Evolutionary conservation across 192 early-diverging fungal genomes (phyloP), one percentile per base, ranked within the genome.

Genomic region (Pilobolus umbonatus): DNA sequence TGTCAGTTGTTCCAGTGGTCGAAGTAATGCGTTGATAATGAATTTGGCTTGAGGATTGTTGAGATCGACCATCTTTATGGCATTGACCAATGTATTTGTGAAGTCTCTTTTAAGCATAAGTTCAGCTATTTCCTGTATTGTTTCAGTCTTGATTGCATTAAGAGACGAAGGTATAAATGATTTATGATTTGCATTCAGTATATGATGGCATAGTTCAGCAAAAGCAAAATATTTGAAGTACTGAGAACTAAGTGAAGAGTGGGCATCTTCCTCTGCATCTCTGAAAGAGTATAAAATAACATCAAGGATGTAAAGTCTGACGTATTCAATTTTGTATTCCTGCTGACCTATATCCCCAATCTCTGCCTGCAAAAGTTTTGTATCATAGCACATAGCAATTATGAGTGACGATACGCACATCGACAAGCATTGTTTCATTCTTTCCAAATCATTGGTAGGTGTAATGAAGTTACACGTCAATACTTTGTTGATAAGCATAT

Each of bases 51-150:
- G 74, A 3, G 96, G 96, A 65, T 95, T 91, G 64, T 94, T 90
- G 29, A 93, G 72, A 63, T 98, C 93, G 34, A 98, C 77, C 47
- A 92, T 89, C 31, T 81, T 83, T 19, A 93, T 65, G 1, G 88
- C 82, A 29, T 77, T 80, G 4, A 92, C 92, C 22, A 98, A 65
- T 8, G 86, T 69, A 31, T 72, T 78, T 1, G 93, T 87, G 55
- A 91, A 92, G 7, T 84, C 81, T 48, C 91, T 93, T 32, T 97
- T 94, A 21, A 98, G 72, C 85, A 98, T 91, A 36, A 88, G 73
- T 43, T 81, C 79, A 12, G 82, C 85, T 28, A 91, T 73, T 4
- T 76, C 73, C 17, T 83, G 57, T 7, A 78, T 88, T 85, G 17
- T 61, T 75, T 6, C 90, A 80, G 22, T 54, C 25, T 71, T 55